phyloP scores from a whole-genome alignment of 2,329 filamentous ascomycete genomes.

The Fusarium austroafricanum region DNA sequence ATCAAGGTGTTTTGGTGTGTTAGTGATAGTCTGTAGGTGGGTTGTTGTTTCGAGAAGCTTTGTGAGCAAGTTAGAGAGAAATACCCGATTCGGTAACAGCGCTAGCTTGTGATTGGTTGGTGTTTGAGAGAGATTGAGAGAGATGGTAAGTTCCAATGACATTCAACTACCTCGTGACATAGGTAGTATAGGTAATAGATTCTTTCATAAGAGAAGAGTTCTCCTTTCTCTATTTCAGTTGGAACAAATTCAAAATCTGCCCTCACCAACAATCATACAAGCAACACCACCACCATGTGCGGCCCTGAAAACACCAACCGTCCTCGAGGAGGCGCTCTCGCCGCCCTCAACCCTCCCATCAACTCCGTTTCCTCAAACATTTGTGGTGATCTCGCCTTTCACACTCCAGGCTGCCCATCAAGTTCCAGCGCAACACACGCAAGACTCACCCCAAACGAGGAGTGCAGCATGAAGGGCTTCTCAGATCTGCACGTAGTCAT shows the following conservation, averaged over 20 bases:
- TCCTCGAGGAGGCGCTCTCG: slow-evolving; percentile 60
- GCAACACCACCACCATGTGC: slow-evolving; percentile 58
- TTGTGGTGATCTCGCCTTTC: slow-evolving; percentile 57
- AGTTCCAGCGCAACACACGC: slow-evolving; percentile 57
- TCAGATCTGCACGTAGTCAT: slow-evolving; percentile 55
- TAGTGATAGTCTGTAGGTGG: not conserved
- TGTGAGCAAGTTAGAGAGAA: slow-evolving; percentile 39
- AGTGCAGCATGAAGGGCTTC: slow-evolving; percentile 25
- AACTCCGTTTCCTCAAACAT: slow-evolving; percentile 22
- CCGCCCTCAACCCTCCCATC: slow-evolving; percentile 53
- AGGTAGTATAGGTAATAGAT: not conserved
- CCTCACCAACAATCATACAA: no score
- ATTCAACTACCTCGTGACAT: no score
- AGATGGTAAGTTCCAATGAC: not conserved
- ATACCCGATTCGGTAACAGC: slow-evolving; percentile 45
- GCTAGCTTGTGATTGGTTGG: slow-evolving; percentile 48
- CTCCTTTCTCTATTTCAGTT: not conserved
- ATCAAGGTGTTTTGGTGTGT: slow-evolving; percentile 36
- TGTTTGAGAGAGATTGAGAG: slow-evolving; percentile 32
- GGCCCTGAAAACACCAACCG: slow-evolving; percentile 56
- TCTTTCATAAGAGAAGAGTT: not conserved
- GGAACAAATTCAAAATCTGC: no score
- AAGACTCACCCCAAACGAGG: slow-evolving; percentile 52
- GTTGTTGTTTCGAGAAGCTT: slow-evolving; percentile 24
- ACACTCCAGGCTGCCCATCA: slow-evolving; percentile 54